Percentiles rank a stretch among this genome's conserved stretches.
These are phyloP conservation scores for Eremomyces bilateralis DNA, from an alignment of 495 filamentous ascomycete species.

Conservation along the genomic window DNA sequence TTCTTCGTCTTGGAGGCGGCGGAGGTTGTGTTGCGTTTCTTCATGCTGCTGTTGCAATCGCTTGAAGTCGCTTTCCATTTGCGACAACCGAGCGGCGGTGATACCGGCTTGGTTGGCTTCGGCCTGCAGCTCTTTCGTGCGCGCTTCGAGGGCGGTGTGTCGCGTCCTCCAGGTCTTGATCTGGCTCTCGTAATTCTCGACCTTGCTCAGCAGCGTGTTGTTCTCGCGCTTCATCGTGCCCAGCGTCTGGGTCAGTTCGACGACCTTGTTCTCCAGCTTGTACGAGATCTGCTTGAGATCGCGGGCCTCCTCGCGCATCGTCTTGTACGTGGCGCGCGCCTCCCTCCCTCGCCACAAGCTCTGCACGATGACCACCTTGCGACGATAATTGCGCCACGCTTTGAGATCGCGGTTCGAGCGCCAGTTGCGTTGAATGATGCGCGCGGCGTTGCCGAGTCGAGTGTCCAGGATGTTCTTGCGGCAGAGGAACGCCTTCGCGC, in stretches of 20 bases:
- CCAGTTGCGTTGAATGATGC: conserved; percentile 79
- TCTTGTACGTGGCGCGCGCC: conserved; percentile 72
- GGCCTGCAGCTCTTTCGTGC: conserved; percentile 78
- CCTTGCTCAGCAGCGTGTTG: conserved; percentile 65
- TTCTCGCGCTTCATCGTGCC: conserved; percentile 85
- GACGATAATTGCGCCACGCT: conserved; percentile 70
- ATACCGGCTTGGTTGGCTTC: conserved; percentile 98
- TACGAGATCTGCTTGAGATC: conserved; percentile 98
- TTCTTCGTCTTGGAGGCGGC: conserved; percentile 84
- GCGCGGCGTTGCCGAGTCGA: conserved; percentile 77
- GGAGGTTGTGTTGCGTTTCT: conserved; percentile 68
- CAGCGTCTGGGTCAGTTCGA: conserved; percentile 86
- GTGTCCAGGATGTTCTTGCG: conserved; percentile 81
- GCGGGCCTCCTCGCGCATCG: conserved; percentile 75
- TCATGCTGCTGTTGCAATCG: conserved; percentile 69
- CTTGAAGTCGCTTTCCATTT: conserved; percentile 87
- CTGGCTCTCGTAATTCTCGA: conserved; percentile 91
- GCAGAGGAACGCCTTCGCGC: conserved; percentile 75
- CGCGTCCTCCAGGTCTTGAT: conserved; percentile 83
- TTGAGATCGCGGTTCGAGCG: conserved; percentile 56
- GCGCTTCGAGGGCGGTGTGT: conserved; percentile 75
- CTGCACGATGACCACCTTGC: conserved; percentile 74
- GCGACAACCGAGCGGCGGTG: conserved; percentile 63
- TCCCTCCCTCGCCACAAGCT: conserved; percentile 77
- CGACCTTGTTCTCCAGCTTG: conserved; percentile 97